phyloP scores from a whole-genome alignment of 176 grass and related monocot species.

The Carex littledalei region DNA sequence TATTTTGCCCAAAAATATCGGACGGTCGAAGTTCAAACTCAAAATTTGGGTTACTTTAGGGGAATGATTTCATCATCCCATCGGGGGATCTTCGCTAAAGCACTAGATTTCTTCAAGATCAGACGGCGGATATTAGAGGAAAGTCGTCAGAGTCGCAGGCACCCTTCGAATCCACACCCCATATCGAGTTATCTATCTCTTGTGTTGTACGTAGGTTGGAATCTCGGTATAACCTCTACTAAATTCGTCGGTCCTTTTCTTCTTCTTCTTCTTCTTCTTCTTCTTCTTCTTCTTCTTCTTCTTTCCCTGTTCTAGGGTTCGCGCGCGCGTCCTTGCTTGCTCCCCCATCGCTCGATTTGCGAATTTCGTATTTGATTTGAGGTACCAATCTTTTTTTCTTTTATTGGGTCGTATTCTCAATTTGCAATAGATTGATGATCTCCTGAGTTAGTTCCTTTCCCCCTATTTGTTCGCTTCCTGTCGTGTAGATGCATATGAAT shows the following conservation, averaged over 20 bases:
- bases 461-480: background rate
- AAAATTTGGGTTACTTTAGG: too few species aligned
- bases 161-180: conserved; percentile 2
- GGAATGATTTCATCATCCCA: background rate
- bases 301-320: conserved; percentile 13
- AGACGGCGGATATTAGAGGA: background rate
- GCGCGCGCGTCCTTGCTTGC: background rate
- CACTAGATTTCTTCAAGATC: background rate
- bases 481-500: background rate
- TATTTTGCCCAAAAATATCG: too few species aligned
- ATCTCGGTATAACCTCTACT: conserved; percentile 1
- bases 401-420: background rate
- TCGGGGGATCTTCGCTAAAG: background rate
- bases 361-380: conserved; percentile 4
- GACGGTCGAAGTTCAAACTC: too few species aligned
- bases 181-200: background rate
- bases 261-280: background rate
- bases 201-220: background rate
- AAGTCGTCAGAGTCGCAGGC: background rate
- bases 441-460: background rate
- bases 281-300: background rate
- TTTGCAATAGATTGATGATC: background rate
- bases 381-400: background rate
- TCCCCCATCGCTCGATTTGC: background rate
- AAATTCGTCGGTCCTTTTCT: background rate